Evolutionary conservation across 2,329 filamentous ascomycete species (phyloP), one percentile per base, ranked within the genome.

Genomic region (Fusarium sp.): DNA sequence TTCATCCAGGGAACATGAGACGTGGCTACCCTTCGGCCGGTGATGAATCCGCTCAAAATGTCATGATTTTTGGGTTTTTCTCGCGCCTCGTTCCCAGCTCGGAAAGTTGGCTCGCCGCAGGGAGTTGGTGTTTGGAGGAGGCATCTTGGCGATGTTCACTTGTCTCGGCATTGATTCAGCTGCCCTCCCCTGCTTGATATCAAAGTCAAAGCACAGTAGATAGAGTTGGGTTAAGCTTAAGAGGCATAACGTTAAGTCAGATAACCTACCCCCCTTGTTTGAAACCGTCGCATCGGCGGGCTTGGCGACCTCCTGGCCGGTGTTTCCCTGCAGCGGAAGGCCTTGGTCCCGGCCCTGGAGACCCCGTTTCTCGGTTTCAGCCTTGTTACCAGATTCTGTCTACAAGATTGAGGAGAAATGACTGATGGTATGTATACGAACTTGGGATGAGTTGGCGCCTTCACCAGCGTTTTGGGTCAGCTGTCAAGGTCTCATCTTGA

Each of bases 351-450:
- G 66, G 66, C 58, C 66, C 42, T 49, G 10, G 51, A 37, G 59
- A 27, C 57, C 57, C 65, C 65, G 66, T 52, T 49, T 69, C n/a
- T 27, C 23, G 4, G 66, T 69, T 69, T 69, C 66, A 69, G 66
- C 66, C 66, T 54, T 69, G 51, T 25, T 44, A 45, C 31, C 7
- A n/a, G 7, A 27, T 37, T 38, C 9, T 39, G 11, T 18, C 19
- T 29, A 4, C 19, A 29, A 41, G 19, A 27, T 10, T 25, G 39
- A 14, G 11, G 6, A 15, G 19, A 55, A 55, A 68, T 55, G 23
- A 38, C 19, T 54, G 63, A 67, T 52, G 33, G 33, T 51, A 29
- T 39, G 33, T 51, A 29, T 39, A 55, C 37, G 41, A 61, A 48
- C 42, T 49, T 60, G 19, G 41, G 56, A 31, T 46, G 21, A 42